Percentiles rank a stretch among this genome's conserved stretches.
Conservation (phyloP, 352 stramenopile species). For the Phytopythium delawarense region DNA sequence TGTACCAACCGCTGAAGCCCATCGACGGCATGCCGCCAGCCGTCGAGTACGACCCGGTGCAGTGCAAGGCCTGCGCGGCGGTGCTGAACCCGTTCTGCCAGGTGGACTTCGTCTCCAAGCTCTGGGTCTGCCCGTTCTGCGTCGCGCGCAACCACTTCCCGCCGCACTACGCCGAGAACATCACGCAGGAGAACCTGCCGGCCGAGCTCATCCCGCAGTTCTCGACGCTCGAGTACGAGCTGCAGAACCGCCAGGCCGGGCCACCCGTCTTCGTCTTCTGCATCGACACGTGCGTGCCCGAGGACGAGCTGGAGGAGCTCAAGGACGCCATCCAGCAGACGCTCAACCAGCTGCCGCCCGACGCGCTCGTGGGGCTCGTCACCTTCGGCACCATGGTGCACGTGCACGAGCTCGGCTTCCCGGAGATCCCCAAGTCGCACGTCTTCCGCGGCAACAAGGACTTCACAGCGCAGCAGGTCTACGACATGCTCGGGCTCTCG, state of each 20-base stretch:
- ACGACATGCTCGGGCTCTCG: conserved; percentile 94
- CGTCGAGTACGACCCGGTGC: conserved; percentile 98
- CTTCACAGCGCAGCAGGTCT: conserved; percentile 93
- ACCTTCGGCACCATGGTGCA: conserved; percentile 99
- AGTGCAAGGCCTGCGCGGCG: conserved; percentile 96
- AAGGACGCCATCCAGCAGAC: conserved; percentile 98
- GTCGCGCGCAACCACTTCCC: conserved; percentile 98
- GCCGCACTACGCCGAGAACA: conserved; percentile 93
- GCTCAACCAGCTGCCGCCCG: conserved; percentile 96
- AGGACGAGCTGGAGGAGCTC: conserved; percentile 96
- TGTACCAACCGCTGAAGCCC: conserved; percentile 97
- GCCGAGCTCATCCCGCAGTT: conserved; percentile 99
- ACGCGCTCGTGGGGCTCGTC: conserved; percentile 97
- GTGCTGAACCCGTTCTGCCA: conserved; percentile 99
- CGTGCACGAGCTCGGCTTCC: conserved; percentile 98
- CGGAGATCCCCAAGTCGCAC: conserved; percentile 95
- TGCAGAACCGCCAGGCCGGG: conserved; percentile 90
- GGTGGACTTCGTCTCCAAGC: conserved; percentile 98
- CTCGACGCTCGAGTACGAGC: conserved; percentile 99
- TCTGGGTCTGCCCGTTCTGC: conserved; percentile 99
- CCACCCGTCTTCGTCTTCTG: conserved; percentile 98
- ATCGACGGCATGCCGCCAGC: conserved; percentile 92
- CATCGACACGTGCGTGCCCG: conserved; percentile 97
- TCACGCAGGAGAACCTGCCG: conserved; percentile 97
- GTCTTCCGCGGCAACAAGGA: conserved; percentile 99